Conservation (phyloP, 2,329 filamentous ascomycete genomes). For the Zasmidium cellare region DNA sequence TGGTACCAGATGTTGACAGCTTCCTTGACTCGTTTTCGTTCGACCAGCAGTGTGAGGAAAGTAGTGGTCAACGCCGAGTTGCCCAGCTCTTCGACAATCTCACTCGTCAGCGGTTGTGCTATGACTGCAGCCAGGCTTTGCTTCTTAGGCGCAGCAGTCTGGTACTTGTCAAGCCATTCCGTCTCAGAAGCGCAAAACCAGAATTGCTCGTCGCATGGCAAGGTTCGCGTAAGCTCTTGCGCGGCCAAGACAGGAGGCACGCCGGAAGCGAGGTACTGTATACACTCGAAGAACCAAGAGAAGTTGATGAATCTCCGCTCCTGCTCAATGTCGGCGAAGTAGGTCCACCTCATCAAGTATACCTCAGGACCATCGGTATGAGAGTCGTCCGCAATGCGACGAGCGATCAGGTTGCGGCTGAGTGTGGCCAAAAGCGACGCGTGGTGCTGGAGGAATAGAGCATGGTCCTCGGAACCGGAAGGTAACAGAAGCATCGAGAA, state of each 20-base stretch:
- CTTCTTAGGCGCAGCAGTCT: neutral
- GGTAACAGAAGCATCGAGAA: constrained; percentile 5
- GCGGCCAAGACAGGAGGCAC: constrained; percentile 8
- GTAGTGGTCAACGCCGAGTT: constrained; percentile 3
- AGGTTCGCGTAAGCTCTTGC: constrained; percentile 3
- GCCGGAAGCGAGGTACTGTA: constrained; percentile 9
- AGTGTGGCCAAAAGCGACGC: constrained; percentile 3
- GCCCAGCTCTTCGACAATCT: constrained; percentile 5
- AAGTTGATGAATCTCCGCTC: constrained; percentile 6
- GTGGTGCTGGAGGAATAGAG: constrained; percentile 6
- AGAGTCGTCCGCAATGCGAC: neutral
- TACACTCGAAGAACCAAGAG: constrained; percentile 7
- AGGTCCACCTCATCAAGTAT: neutral
- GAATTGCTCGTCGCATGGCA: constrained; percentile 5
- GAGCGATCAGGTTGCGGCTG: constrained; percentile 1
- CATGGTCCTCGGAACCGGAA: constrained; percentile 2
- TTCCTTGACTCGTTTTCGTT: constrained; percentile 3
- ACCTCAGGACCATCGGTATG: neutral
- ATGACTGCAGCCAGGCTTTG: neutral
- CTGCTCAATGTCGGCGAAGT: constrained; percentile 2
- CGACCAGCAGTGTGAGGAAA: constrained; percentile 8
- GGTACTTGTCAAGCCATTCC: constrained; percentile 5
- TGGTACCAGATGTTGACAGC: constrained; percentile 7
- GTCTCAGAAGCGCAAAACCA: constrained; percentile 2
- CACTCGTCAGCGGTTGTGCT: constrained; percentile 1